Evolutionary conservation across 2,329 filamentous ascomycete species (phyloP).

Genomic region (Emericellopsis atlantica): DNA sequence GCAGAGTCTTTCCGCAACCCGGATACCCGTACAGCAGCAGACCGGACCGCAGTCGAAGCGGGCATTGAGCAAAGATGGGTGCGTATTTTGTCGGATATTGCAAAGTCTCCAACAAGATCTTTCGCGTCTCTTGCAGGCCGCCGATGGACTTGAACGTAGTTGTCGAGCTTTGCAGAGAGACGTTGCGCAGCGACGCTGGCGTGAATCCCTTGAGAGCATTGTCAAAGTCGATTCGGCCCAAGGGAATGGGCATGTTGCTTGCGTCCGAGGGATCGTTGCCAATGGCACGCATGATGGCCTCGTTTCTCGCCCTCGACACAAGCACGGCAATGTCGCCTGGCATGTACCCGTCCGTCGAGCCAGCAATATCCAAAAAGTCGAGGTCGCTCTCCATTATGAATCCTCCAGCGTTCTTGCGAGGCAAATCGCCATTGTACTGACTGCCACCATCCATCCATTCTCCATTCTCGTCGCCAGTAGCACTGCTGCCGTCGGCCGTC

Average conservation of each 20-base stretch:
- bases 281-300: slow-evolving; percentile 80
- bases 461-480: slow-evolving; percentile 37
- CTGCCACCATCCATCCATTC: slow-evolving; percentile 66
- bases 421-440: slow-evolving; percentile 30
- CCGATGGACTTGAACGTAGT: slow-evolving; percentile 90
- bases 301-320: slow-evolving; percentile 77
- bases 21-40: slow-evolving; percentile 89
- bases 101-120: slow-evolving; percentile 85
- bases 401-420: slow-evolving; percentile 30
- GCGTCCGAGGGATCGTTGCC: slow-evolving; percentile 30
- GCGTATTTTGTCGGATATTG: slow-evolving; percentile 97
- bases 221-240: slow-evolving; percentile 68
- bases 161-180: slow-evolving; percentile 83
- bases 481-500: slow-evolving; percentile 39
- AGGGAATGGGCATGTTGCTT: slow-evolving; percentile 38
- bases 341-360: slow-evolving; percentile 96
- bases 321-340: slow-evolving; percentile 83
- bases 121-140: slow-evolving; percentile 72
- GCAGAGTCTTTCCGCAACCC: slow-evolving; percentile 89
- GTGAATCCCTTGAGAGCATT: slow-evolving; percentile 85
- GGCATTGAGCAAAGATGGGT: slow-evolving; percentile 92
- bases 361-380: slow-evolving; percentile 85
- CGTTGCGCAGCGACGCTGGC: slow-evolving; percentile 85
- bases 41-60: slow-evolving; percentile 84
- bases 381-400: slow-evolving; percentile 66